Evolutionary conservation across 1,284 basidiomycete species (phyloP).

Genomic region (Boletus calvinii): DNA sequence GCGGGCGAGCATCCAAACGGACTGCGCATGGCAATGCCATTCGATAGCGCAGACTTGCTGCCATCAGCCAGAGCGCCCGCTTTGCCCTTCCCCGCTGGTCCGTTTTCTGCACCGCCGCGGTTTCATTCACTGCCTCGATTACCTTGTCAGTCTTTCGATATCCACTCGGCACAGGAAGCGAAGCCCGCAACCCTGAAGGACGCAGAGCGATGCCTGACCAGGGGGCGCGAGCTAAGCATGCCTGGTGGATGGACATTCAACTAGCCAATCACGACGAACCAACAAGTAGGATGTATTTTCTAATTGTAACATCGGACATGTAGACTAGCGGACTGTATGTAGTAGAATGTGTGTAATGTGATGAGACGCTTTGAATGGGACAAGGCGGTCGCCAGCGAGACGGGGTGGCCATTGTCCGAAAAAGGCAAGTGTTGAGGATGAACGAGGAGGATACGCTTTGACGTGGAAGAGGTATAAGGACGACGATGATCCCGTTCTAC

Average conservation of each 20-base stretch:
- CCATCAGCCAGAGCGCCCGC: conserved; percentile 4
- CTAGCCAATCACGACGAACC: conserved; percentile 9
- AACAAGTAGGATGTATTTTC: conserved; percentile 1
- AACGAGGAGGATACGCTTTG: no score
- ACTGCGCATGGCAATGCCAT: conserved; percentile 29
- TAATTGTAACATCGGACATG: conserved; percentile 27
- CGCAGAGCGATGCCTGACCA: conserved; percentile 14
- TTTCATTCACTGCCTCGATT: conserved; percentile 33
- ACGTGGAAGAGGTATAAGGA: conserved; percentile 31
- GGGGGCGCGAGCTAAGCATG: conserved; percentile 37
- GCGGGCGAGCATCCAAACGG: conserved; percentile 10
- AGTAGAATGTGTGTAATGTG: no score
- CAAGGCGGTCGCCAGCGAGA: conserved; percentile 23
- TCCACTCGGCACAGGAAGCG: conserved; percentile 19
- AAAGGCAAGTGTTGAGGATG: conserved; percentile 38
- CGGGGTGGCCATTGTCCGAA: conserved; percentile 28
- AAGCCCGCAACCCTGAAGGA: conserved; percentile 3
- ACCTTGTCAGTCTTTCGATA: conserved; percentile 21
- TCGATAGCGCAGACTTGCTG: conserved; percentile 20
- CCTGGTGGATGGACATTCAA: conserved; percentile 37
- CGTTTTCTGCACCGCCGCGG: conserved; percentile 15
- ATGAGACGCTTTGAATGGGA: conserved; percentile 17
- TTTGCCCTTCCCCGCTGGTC: conserved; percentile 11
- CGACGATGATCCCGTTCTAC: conserved; percentile 17
- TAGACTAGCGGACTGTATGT: conserved; percentile 6